Conservation (phyloP, 164 flowering plant species). For the Buxus sempervirens region DNA sequence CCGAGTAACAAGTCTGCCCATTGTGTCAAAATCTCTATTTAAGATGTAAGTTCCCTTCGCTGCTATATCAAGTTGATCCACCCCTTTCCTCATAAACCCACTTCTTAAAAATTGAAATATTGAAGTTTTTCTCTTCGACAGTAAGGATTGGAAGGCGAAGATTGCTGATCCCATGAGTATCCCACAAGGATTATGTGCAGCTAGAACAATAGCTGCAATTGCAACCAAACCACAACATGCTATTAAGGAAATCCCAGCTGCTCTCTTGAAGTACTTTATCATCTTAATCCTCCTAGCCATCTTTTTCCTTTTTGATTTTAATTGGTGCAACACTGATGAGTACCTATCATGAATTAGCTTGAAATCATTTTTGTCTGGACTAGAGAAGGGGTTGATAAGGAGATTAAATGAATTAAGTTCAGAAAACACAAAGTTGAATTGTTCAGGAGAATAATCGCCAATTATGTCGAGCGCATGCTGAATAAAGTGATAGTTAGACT, state of each 20-base stretch:
- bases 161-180: slow-evolving; percentile 44
- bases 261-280: slow-evolving; percentile 35
- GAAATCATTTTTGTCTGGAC: slow-evolving; percentile 33
- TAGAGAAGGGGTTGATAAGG: slow-evolving; percentile 38
- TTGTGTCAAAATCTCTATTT: slow-evolving; percentile 51
- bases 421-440: slow-evolving; percentile 15
- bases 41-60: slow-evolving; percentile 55
- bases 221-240: slow-evolving; percentile 35
- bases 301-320: slow-evolving; percentile 36
- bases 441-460: slow-evolving; percentile 19
- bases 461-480: slow-evolving; percentile 29
- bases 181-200: slow-evolving; percentile 45
- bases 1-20: slow-evolving; percentile 39
- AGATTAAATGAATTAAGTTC: slow-evolving; percentile 30
- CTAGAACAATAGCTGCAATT: slow-evolving; percentile 29
- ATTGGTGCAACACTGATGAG: slow-evolving; percentile 33
- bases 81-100: slow-evolving; percentile 27
- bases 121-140: slow-evolving; percentile 25
- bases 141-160: slow-evolving; percentile 30
- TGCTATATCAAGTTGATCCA: slow-evolving; percentile 51
- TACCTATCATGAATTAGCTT: slow-evolving; percentile 39
- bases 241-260: slow-evolving; percentile 32
- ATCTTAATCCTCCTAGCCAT: slow-evolving; percentile 41
- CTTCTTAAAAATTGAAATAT: slow-evolving; percentile 17
- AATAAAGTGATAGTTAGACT: slow-evolving; percentile 27